These are phyloP conservation scores for Colletotrichum somersetense DNA, from an alignment of 2,329 filamentous ascomycete species.

Conservation along the genomic window DNA sequence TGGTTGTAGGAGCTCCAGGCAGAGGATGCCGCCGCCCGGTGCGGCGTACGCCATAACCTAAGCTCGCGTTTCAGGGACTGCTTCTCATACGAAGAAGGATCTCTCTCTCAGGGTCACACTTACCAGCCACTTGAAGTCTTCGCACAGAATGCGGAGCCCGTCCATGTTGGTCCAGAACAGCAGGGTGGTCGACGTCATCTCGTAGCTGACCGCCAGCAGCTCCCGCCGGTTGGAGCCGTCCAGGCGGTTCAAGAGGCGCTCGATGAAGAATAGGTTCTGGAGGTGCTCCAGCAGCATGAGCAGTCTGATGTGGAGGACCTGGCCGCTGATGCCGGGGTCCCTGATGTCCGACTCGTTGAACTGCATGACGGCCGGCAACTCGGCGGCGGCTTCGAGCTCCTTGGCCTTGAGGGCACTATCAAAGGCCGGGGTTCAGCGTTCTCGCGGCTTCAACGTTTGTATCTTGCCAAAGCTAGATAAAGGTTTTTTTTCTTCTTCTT, in stretches of 20 bases:
- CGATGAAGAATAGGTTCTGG: slow-evolving; percentile 70
- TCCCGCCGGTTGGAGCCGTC: slow-evolving; percentile 53
- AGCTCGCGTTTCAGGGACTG: slow-evolving; percentile 29
- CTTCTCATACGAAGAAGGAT: too few relatives aligned
- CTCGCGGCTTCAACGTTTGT: neutral
- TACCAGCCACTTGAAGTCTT: slow-evolving; percentile 64
- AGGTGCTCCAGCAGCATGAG: slow-evolving; percentile 63
- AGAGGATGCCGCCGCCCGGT: slow-evolving; percentile 63
- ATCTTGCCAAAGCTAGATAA: too few relatives aligned
- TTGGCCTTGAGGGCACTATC: slow-evolving; percentile 52
- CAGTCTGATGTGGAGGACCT: slow-evolving; percentile 57
- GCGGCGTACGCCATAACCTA: slow-evolving; percentile 64
- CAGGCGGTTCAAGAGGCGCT: slow-evolving; percentile 65
- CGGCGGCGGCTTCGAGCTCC: slow-evolving; percentile 49
- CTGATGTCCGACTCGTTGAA: slow-evolving; percentile 55
- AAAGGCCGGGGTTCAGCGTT: slow-evolving; percentile 1
- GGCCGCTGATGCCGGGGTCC: slow-evolving; percentile 46
- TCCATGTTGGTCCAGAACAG: slow-evolving; percentile 64
- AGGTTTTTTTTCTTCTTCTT: neutral
- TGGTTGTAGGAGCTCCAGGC: slow-evolving; percentile 59
- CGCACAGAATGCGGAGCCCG: slow-evolving; percentile 54
- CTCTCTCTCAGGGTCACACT: slow-evolving; percentile 39
- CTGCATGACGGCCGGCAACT: slow-evolving; percentile 54
- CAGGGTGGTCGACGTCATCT: slow-evolving; percentile 61
- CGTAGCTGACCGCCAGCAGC: slow-evolving; percentile 60